phyloP scores from a whole-genome alignment of 306 rosid species.

The Vachellia pachyceras region DNA sequence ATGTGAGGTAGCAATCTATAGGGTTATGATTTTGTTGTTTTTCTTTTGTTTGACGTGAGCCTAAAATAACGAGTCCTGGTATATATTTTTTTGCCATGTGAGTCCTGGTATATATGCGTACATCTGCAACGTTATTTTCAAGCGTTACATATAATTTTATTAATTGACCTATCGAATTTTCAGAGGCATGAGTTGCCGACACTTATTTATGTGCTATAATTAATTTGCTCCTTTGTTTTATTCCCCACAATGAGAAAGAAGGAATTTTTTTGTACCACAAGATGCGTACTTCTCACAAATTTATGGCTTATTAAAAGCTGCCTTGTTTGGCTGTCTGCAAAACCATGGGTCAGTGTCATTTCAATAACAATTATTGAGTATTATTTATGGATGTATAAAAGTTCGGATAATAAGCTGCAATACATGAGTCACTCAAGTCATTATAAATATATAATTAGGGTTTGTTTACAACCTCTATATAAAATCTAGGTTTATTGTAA shows the following conservation, averaged over 20 bases:
- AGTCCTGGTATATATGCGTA: too few species aligned
- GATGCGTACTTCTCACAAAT: conserved; percentile 38
- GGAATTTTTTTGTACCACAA: conserved; percentile 8
- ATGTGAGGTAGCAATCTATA: neutral
- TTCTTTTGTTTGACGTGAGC: neutral
- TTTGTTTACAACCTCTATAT: too few species aligned
- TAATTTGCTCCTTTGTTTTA: neutral
- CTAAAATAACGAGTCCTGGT: neutral
- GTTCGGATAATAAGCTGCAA: neutral
- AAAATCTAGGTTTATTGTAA: too few species aligned
- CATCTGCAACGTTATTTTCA: neutral
- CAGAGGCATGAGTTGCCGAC: conserved; percentile 16
- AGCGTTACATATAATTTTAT: neutral
- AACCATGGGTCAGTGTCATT: conserved; percentile 34
- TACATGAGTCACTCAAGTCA: neutral
- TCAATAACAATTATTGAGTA: neutral
- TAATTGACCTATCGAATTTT: neutral
- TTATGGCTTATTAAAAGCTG: conserved; percentile 32
- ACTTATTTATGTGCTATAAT: neutral
- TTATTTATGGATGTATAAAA: neutral
- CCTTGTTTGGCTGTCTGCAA: conserved; percentile 39
- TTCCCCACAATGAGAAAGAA: neutral
- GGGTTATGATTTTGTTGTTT: neutral
- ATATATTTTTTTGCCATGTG: too few species aligned
- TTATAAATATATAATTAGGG: neutral